Percentiles rank a stretch among this genome's conserved stretches.
Conservation (phyloP, 176 grass and related monocot species). For the Tillandsia fasciculata region DNA sequence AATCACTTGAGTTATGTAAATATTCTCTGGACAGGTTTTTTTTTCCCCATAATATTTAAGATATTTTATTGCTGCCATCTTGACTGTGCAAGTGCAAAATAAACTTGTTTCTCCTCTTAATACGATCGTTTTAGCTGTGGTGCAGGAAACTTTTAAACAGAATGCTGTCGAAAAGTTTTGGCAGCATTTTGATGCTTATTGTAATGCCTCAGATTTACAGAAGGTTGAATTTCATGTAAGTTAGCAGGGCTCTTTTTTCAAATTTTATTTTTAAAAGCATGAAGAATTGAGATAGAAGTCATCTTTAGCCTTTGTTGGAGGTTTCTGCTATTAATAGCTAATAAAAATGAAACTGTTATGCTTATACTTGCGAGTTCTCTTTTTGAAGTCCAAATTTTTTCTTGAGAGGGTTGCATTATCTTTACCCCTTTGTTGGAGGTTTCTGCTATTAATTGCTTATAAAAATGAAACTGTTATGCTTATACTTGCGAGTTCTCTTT, state of each 20-base stretch:
- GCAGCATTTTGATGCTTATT: constrained; percentile 73
- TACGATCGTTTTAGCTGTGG: constrained; percentile 5
- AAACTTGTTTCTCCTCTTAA: neutral
- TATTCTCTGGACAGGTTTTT: neutral
- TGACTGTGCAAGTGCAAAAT: neutral
- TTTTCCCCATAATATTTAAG: neutral
- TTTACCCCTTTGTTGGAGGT: neutral
- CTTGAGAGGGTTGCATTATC: neutral
- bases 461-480: neutral
- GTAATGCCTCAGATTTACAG: constrained; percentile 29
- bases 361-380: neutral
- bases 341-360: neutral
- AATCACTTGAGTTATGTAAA: neutral
- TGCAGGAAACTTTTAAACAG: constrained; percentile 72
- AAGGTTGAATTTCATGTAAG: constrained; percentile 60
- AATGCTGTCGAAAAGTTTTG: constrained; percentile 72
- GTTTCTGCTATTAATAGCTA: neutral
- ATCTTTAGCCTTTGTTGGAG: neutral
- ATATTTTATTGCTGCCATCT: neutral
- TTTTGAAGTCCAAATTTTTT: neutral
- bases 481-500: neutral
- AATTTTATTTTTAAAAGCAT: constrained; percentile 4
- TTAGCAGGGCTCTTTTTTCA: constrained; percentile 13
- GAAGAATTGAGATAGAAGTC: neutral
- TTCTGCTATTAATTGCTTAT: neutral